Evolutionary conservation across 805 yeast genomes (phyloP), one percentile per base, ranked within the genome.

Genomic region (Lipomyces spencermartinsiae): DNA sequence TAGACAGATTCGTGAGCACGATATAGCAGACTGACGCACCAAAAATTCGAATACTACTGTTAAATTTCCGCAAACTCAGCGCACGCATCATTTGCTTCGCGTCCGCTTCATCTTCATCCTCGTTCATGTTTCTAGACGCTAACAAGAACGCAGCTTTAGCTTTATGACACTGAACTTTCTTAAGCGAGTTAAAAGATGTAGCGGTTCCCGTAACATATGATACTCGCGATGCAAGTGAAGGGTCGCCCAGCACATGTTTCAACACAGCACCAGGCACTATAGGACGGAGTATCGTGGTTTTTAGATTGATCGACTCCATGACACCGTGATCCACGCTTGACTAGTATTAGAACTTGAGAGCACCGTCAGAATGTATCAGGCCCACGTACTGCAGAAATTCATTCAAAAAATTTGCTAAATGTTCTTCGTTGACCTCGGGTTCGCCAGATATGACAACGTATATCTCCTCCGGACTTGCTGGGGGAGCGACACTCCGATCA

Each of bases 41-140:
- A 58, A 58, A 65, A 12, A 65, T 49, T n/a, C 49, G 49, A 16
- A 65, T 37, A 14, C 51, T 34, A 22, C 16, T 56, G 35, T 65
- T 65, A 12, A 59, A 65, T 19, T 65, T 65, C 34, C 65, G 54
- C 22, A 65, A 31, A 37, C 68, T 61, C 49, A 65, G 53, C 22
- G 68, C 65, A 3, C 62, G 53, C 62, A 65, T 65, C 65, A 65
- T 65, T 58, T 61, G 68, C 34, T 54, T 55, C 14, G 68, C 68
- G 31, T 65, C 68, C 22, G 65, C 62, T 14, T 65, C 65, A 22
- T 65, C 65, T 10, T 37, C 51, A 33, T 61, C 59, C 25, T 61
- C 62, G 9, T 39, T 56, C 9, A 19, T 14, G 10, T 58, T 34
- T 14, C 63, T 53, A 19, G 67, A 64, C 14, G 68, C 68, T 4